Evolutionary conservation across 352 stramenopile genomes (phyloP), one percentile per base, ranked within the genome.

Genomic region (Phytophthora citrophthora): DNA sequence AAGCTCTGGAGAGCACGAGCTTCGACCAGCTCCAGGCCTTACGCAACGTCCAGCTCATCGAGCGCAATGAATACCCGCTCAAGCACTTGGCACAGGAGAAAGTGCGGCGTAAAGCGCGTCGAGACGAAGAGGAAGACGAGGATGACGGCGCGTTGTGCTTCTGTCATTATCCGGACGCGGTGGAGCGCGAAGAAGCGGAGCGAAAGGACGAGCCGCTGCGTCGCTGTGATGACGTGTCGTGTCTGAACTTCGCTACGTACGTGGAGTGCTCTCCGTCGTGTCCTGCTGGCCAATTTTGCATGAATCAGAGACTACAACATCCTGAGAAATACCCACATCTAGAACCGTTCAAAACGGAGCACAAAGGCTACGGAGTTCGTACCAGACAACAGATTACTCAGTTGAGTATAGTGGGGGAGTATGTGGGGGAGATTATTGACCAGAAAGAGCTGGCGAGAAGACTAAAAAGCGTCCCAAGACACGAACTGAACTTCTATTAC

Each of bases 361-460:
- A 86, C 26, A 97, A 97, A 60, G 91, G 91, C 15, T 97, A 86
- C 70, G 91, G 91, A 24, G 86, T 97, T 20, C 79, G 86, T 5
- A 86, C 89, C 3, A 63, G 61, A 1, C 60, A 91, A 34, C 57
- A 73, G 8, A 93, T 97, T 39, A n/a, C 61, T 6, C 77, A 84
- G 26, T 74, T 81, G 1, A 78, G 59, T 10, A 82, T 97, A 46
- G 79, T 97, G 18, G 90, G 91, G 31, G 92, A 98, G 53, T 98
- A 98, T 69, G 87, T 98, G 18, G 92, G 92, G 23, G 92, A 98
- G 70, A 89, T 98, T 49, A 97, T 97, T 54, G 86, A 93, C 68
- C 79, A 97, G 53, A 90, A 94, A 40, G 90, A 97, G 50, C 62
- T 93, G 3, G 76, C 70, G 6, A 53, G 59, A 11, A 68, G 88